Base-by-base conservation (phyloP, 2,329 filamentous ascomycete genomes). In the Aspergillus sergii region DNA sequence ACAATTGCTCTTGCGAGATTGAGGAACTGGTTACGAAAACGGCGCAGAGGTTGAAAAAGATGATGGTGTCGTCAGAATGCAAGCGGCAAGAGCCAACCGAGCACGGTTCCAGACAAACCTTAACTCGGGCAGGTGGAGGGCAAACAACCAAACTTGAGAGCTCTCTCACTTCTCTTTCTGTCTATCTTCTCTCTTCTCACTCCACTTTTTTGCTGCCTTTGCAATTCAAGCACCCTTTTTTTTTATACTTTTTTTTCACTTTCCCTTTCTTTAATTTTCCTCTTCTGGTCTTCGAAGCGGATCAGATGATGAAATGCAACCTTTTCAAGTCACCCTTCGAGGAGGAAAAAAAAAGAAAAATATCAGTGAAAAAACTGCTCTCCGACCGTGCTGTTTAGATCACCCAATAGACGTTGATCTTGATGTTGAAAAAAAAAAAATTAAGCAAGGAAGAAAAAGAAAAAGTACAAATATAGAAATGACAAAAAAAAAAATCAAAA, bases 51-150 rank as follows among this genome's bases (percentile, higher is more conserved):
- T 55, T 53, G 53, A 51, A 58, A 61, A 57, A 58, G 59, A 60
- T 34, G 64, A 68, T 73, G 72, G 73, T 76, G 74, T 73, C 72
- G 74, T 74, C 72, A 76, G 72, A 72, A 72, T 69, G 71, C 74
- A 75, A 74, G 72, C 73, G 73, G 73, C 72, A 74, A 72, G 68
- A 71, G 64, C 68, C 70, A 72, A 64, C 71, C 68, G 71, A 70
- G 67, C 64, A 68, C 69, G 65, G 72, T 73, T 72, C 70, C 70
- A 73, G 68, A 68, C 67, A 71, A 74, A 73, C 71, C 67, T 72
- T 71, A 72, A 71, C 66, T 62, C 50, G 63, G 45, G 58, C 46
- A 50, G 46, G 46, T 50, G 46, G 46, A 50, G 57, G 59, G 61
- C 61, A 58, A 57, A 58, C 57, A 57, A 58, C 59, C 61, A 59